phyloP scores from a whole-genome alignment of 495 filamentous ascomycete genomes.

The Massariosphaeria phaeospora region DNA sequence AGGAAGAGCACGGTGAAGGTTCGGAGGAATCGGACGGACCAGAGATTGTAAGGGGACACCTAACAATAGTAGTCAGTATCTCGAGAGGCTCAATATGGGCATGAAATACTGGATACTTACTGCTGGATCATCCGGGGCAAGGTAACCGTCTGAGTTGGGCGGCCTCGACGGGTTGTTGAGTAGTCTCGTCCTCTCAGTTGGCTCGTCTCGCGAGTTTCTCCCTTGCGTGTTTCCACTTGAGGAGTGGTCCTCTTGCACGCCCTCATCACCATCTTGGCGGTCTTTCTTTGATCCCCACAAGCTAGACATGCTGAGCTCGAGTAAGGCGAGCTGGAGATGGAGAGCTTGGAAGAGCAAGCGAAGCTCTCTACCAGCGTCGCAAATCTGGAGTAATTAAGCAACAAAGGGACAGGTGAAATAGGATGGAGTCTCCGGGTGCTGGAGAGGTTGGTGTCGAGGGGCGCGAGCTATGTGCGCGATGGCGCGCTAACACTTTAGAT shows the following conservation, averaged over 20 bases:
- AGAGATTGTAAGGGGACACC: slow-evolving; percentile 95
- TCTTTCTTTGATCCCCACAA: slow-evolving; percentile 34
- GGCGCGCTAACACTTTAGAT: no score
- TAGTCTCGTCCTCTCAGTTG: slow-evolving; percentile 72
- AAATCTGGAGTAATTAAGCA: no score
- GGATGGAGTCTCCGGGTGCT: no score
- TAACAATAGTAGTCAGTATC: slow-evolving; percentile 34
- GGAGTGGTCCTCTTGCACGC: slow-evolving; percentile 1
- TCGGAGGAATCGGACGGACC: slow-evolving; percentile 73
- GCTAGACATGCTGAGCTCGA: no score
- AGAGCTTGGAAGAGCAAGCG: no score
- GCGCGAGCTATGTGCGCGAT: no score
- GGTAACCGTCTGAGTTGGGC: slow-evolving; percentile 55
- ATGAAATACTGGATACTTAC: slow-evolving; percentile 46
- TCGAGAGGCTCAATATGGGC: neutral
- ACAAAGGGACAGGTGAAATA: no score
- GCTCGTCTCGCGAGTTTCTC: slow-evolving; percentile 31
- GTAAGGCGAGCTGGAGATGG: no score
- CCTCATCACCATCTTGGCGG: slow-evolving; percentile 8
- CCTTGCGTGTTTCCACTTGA: neutral
- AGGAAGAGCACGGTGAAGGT: slow-evolving; percentile 69
- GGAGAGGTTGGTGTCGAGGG: no score
- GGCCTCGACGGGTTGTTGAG: slow-evolving; percentile 48
- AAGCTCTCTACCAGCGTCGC: no score
- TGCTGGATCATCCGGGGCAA: slow-evolving; percentile 92